A percentile compares a stretch with the other conserved stretches of the same genome.
Conservation (phyloP, 2,329 filamentous ascomycete genomes). For the Trichoderma sp. region DNA sequence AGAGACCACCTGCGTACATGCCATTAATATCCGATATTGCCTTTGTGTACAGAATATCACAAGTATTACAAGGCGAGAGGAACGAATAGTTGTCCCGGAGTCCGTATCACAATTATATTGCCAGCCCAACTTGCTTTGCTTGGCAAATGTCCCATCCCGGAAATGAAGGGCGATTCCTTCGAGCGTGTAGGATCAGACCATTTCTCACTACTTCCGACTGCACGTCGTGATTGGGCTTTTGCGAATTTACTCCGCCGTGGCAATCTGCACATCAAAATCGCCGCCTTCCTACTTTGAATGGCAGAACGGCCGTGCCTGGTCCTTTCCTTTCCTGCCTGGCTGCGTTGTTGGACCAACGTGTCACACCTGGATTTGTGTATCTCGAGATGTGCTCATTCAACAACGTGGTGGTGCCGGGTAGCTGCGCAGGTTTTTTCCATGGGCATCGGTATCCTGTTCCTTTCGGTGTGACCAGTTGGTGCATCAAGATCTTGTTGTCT, state of each 20-base stretch:
- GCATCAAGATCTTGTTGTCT: slow-evolving; percentile 21
- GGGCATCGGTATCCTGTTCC: slow-evolving; percentile 2
- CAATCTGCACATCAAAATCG: neutral
- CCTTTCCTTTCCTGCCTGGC: neutral
- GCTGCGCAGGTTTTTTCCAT: neutral
- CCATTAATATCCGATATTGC: slow-evolving; percentile 8
- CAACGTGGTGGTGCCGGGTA: slow-evolving; percentile 24
- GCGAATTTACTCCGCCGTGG: neutral
- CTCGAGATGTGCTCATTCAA: slow-evolving; percentile 10
- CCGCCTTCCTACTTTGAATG: neutral
- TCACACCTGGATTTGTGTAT: neutral
- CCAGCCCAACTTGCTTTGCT: neutral
- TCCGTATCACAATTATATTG: slow-evolving; percentile 3
- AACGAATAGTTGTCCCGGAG: neutral
- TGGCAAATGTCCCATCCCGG: neutral
- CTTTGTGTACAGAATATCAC: neutral
- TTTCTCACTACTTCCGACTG: neutral
- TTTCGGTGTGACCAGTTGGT: slow-evolving; percentile 4
- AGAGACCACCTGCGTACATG: slow-evolving; percentile 3
- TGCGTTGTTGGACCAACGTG: slow-evolving; percentile 5
- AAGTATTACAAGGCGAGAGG: neutral
- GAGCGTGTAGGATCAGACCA: neutral
- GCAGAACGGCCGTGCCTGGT: neutral
- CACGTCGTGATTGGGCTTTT: slow-evolving; percentile 4
- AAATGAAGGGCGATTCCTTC: neutral